These are phyloP conservation scores for Termitomyces sp. DNA, from an alignment of 1,284 basidiomycete genomes.

Conservation along the genomic window DNA sequence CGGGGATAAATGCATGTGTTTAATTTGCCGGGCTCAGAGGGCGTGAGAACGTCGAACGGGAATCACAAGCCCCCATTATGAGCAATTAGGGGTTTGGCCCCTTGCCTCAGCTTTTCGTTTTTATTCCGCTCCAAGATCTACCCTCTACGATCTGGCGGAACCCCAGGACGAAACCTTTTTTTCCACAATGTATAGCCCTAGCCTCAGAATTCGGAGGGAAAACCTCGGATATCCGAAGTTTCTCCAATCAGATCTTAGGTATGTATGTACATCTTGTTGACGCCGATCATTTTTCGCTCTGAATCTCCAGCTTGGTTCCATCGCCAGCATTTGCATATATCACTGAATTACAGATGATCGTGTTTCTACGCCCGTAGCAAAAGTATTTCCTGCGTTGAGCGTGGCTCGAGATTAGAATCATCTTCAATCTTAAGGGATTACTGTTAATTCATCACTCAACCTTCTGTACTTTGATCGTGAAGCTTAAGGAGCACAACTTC, in stretches of 20 bases:
- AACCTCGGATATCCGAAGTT: conserved; percentile 22
- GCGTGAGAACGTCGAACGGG: neutral
- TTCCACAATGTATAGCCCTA: neutral
- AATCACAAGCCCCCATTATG: neutral
- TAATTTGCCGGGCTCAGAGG: neutral
- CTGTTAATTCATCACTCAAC: too few species aligned
- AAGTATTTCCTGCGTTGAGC: too few species aligned
- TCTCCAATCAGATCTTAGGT: conserved; percentile 13
- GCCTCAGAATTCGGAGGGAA: conserved; percentile 13
- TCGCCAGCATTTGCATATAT: too few species aligned
- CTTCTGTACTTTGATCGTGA: neutral
- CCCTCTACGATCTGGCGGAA: neutral
- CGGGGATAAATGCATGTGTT: neutral
- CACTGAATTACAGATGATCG: neutral
- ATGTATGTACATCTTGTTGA: neutral
- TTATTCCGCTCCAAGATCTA: neutral
- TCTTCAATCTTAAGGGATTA: too few species aligned
- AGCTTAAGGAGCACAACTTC: neutral
- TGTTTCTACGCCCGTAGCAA: neutral
- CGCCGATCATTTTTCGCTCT: neutral
- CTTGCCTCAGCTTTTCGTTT: neutral
- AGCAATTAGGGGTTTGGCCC: neutral
- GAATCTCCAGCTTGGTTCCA: too few species aligned
- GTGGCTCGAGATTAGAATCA: neutral
- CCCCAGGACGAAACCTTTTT: neutral